Evolutionary conservation across 2,329 filamentous ascomycete species (phyloP).

Genomic region (Sporothrix brasiliensis): DNA sequence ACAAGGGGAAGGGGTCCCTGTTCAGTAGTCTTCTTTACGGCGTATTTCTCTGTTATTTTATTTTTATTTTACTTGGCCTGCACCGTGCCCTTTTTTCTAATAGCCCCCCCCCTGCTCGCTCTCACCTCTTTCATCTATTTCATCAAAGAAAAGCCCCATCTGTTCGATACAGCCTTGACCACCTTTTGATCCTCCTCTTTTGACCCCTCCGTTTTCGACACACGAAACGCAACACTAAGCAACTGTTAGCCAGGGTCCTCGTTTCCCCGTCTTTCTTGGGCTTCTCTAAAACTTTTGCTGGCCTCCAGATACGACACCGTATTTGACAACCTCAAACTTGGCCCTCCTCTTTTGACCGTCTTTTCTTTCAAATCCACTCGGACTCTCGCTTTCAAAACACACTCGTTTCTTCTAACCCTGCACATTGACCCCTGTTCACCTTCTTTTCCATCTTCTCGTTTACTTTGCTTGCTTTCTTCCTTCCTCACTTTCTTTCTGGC

Average conservation of each 20-base stretch:
- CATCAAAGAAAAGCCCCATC: constrained; percentile 14
- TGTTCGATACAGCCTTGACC: constrained; percentile 18
- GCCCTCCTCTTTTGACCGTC: background rate
- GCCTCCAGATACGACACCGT: constrained; percentile 16
- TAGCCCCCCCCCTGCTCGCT: constrained; percentile 13
- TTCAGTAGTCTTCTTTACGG: background rate
- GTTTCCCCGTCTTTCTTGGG: background rate
- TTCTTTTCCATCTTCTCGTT: background rate
- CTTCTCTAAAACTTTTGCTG: no score
- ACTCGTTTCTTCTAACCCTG: constrained; percentile 6
- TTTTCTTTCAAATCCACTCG: constrained; percentile 9
- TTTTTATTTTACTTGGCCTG: background rate
- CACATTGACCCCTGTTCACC: constrained; percentile 7
- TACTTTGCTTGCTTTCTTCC: constrained; percentile 19
- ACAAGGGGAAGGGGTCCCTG: constrained; percentile 14
- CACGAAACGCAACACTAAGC: constrained; percentile 47
- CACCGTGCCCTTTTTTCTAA: constrained; percentile 3
- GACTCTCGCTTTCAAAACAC: constrained; percentile 22
- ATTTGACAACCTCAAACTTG: constrained; percentile 12
- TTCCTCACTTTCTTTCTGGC: background rate
- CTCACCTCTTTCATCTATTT: background rate
- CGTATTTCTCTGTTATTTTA: constrained; percentile 1
- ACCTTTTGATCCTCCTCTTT: constrained; percentile 18
- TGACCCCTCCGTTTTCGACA: constrained; percentile 44
- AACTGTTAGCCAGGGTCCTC: constrained; percentile 18